phyloP scores from a whole-genome alignment of 2,329 filamentous ascomycete genomes.

The Escovopsis sp. region DNA sequence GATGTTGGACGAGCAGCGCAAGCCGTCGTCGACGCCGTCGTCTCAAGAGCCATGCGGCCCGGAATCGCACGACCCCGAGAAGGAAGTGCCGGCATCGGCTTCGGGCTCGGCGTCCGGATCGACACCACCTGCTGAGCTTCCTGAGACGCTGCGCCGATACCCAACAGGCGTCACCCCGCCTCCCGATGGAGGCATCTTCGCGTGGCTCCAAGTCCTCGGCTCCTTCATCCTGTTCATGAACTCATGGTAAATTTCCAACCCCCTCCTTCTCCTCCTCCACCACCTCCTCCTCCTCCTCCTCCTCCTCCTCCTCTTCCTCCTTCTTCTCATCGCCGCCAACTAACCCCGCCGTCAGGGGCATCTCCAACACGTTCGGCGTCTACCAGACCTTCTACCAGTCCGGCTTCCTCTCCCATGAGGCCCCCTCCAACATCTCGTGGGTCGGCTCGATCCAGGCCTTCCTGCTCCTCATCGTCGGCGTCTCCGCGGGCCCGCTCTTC shows the following conservation, averaged over 20 bases:
- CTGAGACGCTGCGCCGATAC: too few species aligned
- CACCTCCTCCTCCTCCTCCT: too few species aligned
- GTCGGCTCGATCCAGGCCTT: conserved; percentile 32
- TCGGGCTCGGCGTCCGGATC: too few species aligned
- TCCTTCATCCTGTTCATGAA: conserved; percentile 26
- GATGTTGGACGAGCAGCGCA: too few species aligned
- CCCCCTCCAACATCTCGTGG: conserved; percentile 18
- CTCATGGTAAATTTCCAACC: conserved; percentile 33
- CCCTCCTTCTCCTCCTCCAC: too few species aligned
- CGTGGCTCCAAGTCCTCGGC: conserved; percentile 5
- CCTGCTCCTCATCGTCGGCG: conserved; percentile 21
- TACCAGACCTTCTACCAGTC: conserved; percentile 40
- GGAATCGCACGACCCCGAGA: too few species aligned
- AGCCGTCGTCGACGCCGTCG: too few species aligned
- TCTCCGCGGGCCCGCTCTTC: conserved; percentile 26
- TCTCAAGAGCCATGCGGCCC: too few species aligned
- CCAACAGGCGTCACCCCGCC: not conserved
- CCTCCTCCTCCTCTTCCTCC: too few species aligned
- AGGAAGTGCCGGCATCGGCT: too few species aligned
- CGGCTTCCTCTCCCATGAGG: conserved; percentile 14
- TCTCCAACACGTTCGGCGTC: conserved; percentile 30
- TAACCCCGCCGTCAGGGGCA: conserved; percentile 7
- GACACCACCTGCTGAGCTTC: too few species aligned
- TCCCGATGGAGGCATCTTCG: not conserved
- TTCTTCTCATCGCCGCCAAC: too few species aligned